Conservation (phyloP, 2,329 filamentous ascomycete genomes). For the Penicillium sp. region DNA sequence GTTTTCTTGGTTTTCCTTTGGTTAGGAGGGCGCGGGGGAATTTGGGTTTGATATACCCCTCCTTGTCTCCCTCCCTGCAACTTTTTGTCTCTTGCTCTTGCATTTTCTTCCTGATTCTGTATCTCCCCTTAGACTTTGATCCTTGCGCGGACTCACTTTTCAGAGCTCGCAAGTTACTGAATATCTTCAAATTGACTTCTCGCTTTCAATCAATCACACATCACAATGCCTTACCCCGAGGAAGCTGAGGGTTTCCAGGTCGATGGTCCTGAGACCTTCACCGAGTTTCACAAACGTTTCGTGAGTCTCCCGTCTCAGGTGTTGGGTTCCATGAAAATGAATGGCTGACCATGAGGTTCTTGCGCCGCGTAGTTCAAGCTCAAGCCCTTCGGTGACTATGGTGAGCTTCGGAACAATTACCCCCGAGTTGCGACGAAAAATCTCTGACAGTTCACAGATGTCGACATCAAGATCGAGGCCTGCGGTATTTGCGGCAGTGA, state of each 20-base stretch:
- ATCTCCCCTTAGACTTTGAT: neutral
- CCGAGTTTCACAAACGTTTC: constrained; percentile 60
- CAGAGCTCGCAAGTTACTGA: neutral
- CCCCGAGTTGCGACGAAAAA: neutral
- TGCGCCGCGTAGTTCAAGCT: constrained; percentile 67
- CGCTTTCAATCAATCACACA: neutral
- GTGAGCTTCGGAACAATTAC: constrained; percentile 25
- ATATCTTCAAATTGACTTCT: constrained; percentile 11
- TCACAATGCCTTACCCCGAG: constrained; percentile 51
- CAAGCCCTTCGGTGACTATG: constrained; percentile 81
- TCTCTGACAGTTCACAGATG: constrained; percentile 54
- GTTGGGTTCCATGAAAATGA: neutral
- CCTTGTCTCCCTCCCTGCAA: constrained; percentile 3
- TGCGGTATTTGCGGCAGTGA: constrained; percentile 78
- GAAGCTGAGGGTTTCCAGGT: constrained; percentile 54
- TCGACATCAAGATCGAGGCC: constrained; percentile 83
- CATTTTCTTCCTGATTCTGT: neutral
- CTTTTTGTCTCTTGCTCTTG: neutral
- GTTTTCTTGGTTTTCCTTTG: neutral
- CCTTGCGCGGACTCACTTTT: neutral
- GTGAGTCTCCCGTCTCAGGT: constrained; percentile 40
- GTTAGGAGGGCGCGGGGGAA: neutral
- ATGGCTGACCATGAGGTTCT: neutral
- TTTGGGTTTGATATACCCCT: constrained; percentile 17
- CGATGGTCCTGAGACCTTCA: constrained; percentile 69